These are phyloP conservation scores for Phlyctochytrium planicorne DNA, from an alignment of 192 early-diverging fungal genomes.

Conservation along the genomic window DNA sequence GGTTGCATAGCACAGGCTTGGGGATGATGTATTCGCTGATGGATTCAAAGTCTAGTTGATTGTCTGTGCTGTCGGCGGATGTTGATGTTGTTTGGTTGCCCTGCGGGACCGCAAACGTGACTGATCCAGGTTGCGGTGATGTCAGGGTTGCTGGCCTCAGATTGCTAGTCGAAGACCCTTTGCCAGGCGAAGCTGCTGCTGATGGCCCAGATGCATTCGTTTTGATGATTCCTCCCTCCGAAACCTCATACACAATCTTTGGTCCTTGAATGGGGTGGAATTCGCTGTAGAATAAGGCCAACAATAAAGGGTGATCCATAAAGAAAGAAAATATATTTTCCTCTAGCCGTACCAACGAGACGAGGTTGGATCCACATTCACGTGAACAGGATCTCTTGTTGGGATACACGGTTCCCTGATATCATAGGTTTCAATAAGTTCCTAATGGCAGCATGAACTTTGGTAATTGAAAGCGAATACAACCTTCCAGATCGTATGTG, in stretches of 20 bases:
- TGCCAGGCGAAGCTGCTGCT: too few species aligned
- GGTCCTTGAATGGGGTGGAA: conserved; percentile 79
- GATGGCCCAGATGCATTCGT: conserved; percentile 3
- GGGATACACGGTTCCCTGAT: too few species aligned
- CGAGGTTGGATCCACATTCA: too few species aligned
- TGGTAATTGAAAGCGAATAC: too few species aligned
- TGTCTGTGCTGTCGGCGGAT: background rate
- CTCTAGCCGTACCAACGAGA: too few species aligned
- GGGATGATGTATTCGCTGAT: conserved; percentile 85
- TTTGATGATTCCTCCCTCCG: conserved; percentile 69
- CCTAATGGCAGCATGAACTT: too few species aligned
- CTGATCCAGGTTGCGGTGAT: background rate
- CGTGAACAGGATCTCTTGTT: too few species aligned
- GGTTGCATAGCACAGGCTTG: conserved; percentile 70
- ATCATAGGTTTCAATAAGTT: too few species aligned
- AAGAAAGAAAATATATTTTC: too few species aligned
- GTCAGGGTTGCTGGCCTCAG: conserved; percentile 17
- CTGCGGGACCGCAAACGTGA: background rate
- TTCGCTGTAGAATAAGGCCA: conserved; percentile 77
- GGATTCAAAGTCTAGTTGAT: conserved; percentile 73
- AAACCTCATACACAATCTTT: conserved; percentile 71
- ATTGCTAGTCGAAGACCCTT: background rate
- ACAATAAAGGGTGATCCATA: too few species aligned
- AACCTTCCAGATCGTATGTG: too few species aligned
- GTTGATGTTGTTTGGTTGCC: conserved; percentile 7